Conservation (phyloP, 805 yeast species). For the Kodamaea nitidulidarum region DNA sequence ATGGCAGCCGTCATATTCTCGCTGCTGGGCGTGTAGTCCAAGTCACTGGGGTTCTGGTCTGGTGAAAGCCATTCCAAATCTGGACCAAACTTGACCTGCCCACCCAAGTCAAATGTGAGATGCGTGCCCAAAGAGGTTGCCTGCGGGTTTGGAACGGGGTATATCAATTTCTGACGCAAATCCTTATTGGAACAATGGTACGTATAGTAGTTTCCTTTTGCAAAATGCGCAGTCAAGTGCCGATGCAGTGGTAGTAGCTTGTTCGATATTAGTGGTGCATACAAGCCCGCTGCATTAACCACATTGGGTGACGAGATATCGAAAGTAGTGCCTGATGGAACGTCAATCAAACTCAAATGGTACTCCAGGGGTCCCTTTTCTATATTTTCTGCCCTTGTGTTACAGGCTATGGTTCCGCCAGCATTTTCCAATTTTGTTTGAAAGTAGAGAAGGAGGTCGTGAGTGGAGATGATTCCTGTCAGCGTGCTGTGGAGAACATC, state of each 20-base stretch:
- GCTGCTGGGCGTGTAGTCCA: conserved; percentile 46
- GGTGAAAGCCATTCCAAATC: conserved; percentile 75
- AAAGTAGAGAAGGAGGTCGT: conserved; percentile 62
- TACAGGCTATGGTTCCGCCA: conserved; percentile 62
- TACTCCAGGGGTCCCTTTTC: conserved; percentile 14
- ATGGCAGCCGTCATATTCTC: conserved; percentile 52
- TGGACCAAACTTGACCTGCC: conserved; percentile 81
- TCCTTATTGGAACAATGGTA: conserved; percentile 47
- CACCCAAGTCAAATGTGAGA: conserved; percentile 77
- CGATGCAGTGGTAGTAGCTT: conserved; percentile 61
- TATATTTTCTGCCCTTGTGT: conserved; percentile 51
- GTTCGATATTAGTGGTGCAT: conserved; percentile 70
- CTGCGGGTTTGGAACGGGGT: conserved; percentile 71
- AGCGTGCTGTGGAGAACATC: conserved; percentile 72
- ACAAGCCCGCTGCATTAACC: conserved; percentile 75
- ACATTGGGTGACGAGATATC: conserved; percentile 52
- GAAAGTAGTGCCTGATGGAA: conserved; percentile 29
- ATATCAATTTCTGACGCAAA: conserved; percentile 36
- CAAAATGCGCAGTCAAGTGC: conserved; percentile 59
- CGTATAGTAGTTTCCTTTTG: conserved; percentile 80
- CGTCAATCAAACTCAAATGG: conserved; percentile 22
- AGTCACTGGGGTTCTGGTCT: conserved; percentile 22
- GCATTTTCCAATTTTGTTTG: conserved; percentile 50
- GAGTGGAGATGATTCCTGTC: conserved; percentile 83
- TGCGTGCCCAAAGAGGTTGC: conserved; percentile 84